These are phyloP conservation scores for Plenodomus lindquistii DNA, from an alignment of 2,329 filamentous ascomycete genomes.

Conservation along the genomic window DNA sequence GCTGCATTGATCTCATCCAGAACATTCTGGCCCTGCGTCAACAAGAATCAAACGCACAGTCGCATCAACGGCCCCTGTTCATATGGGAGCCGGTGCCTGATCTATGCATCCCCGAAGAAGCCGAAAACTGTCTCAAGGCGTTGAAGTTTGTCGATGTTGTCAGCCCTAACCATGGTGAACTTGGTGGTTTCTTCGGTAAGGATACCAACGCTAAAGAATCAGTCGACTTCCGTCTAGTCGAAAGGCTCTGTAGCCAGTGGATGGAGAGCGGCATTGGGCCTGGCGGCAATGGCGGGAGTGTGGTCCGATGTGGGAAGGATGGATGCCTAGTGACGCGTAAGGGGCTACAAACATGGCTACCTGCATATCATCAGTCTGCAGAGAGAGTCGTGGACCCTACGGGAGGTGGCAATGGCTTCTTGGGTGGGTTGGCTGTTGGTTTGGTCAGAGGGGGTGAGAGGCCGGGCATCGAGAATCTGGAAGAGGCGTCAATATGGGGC, in stretches of 20 bases:
- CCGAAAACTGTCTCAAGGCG: constrained; percentile 57
- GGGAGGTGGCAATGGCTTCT: constrained; percentile 89
- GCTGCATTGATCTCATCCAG: constrained; percentile 75
- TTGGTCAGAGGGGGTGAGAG: constrained; percentile 58
- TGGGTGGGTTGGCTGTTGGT: constrained; percentile 65
- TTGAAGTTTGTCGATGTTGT: constrained; percentile 61
- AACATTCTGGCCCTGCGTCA: constrained; percentile 65
- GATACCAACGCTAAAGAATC: constrained; percentile 36
- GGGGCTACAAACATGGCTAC: constrained; percentile 65
- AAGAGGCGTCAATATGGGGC: constrained; percentile 76
- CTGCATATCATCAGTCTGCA: constrained; percentile 67
- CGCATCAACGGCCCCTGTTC: constrained; percentile 63
- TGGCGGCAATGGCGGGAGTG: constrained; percentile 57
- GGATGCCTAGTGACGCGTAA: constrained; percentile 63
- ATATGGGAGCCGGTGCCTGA: constrained; percentile 97
- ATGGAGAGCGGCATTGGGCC: constrained; percentile 41
- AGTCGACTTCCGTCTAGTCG: constrained; percentile 46
- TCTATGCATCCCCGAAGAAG: constrained; percentile 71
- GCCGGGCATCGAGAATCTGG: constrained; percentile 49
- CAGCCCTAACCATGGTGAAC: constrained; percentile 84
- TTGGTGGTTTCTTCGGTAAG: constrained; percentile 80
- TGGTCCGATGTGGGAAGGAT: constrained; percentile 71
- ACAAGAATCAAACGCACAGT: constrained; percentile 25
- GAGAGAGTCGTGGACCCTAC: constrained; percentile 83
- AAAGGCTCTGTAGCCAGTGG: constrained; percentile 47